Base-by-base conservation (phyloP, 1,284 basidiomycete species). In the Exobasidium cylindrosporum region DNA sequence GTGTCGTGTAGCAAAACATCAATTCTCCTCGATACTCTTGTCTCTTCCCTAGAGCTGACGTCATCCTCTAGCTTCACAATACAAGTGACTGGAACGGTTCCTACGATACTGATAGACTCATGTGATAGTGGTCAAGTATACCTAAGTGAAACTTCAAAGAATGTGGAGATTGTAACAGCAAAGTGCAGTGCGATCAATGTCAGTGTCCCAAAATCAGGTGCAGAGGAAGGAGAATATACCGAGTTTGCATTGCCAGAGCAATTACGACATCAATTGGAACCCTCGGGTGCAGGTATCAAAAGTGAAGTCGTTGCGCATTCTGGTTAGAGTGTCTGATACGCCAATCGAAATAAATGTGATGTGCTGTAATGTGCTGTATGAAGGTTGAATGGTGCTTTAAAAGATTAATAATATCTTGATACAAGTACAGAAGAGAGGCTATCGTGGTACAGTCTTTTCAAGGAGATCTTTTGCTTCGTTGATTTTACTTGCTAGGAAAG, bases 171-270 rank as follows among this genome's bases (percentile, higher is more conserved):
- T 74, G 89, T 93, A 53, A 95, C 94, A 0, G 88, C 92, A 62
- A 97, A 98, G 83, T 96, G 92, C 81, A 93, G 90, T 76, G 86
- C 88, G 31, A 89, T 99, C 82, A 99, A 98, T 81, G 85, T 98
- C 64, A 91, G 87, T 72, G 80, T 98, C 50, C 95, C 95, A 0
- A 87, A 89, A 1, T 88, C 88, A 67, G 89, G 87, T 43, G 91
- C 91, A 72, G 92, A 95, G 77, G 90, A 94, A 13, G 96, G 94
- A 11, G 86, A 95, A 57, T 97, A 93, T 74, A 86, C 87, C 66
- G 96, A 99, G 82, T 87, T 88, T 70, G 86, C 95, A 1, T 83
- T 99, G 43, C 96, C 96, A 0, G 96, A 99, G 82, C 97, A 97
- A 89, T 84, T 99, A 81, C 91, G 88, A 84, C 91, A 90, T 47